Evolutionary conservation across 2,329 filamentous ascomycete species (phyloP).

Genomic region (Neocucurbitaria cava): DNA sequence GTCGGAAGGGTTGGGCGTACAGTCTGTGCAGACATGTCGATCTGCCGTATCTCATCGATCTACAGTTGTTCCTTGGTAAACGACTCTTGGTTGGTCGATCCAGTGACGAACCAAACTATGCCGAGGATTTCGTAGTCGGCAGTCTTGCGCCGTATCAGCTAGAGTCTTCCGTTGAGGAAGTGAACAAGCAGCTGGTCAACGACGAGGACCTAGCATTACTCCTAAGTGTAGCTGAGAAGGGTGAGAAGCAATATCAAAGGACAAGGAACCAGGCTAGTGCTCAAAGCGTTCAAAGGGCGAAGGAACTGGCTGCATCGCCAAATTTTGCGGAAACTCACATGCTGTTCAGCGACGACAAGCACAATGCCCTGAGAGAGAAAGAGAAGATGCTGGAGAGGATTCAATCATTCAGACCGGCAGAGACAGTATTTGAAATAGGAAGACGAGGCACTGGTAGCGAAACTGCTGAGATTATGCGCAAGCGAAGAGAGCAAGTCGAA

Average conservation of each 20-base stretch:
- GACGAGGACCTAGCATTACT: constrained; percentile 75
- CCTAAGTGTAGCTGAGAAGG: constrained; percentile 78
- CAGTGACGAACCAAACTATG: constrained; percentile 70
- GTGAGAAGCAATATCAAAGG: constrained; percentile 89
- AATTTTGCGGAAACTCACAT: constrained; percentile 78
- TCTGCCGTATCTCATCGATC: constrained; percentile 87
- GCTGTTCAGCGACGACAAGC: constrained; percentile 70
- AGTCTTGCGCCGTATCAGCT: constrained; percentile 74
- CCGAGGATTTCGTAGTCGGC: constrained; percentile 85
- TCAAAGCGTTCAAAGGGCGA: constrained; percentile 87
- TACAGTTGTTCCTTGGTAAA: constrained; percentile 93
- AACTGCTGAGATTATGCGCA: constrained; percentile 78
- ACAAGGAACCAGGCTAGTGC: constrained; percentile 89
- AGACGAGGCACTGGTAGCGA: constrained; percentile 68
- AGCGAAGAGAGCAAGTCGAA: constrained; percentile 72
- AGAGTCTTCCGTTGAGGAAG: constrained; percentile 80
- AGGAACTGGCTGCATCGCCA: constrained; percentile 74
- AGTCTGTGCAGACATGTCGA: constrained; percentile 88
- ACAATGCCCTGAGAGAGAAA: constrained; percentile 71
- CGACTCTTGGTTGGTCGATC: constrained; percentile 76
- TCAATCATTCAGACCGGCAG: constrained; percentile 84
- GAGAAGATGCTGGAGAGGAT: constrained; percentile 88
- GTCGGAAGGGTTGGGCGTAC: constrained; percentile 91
- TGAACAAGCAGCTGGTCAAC: constrained; percentile 78
- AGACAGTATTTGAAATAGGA: constrained; percentile 96